Evolutionary conservation across 805 yeast species (phyloP).

Genomic region (Barnettozyma sp.): DNA sequence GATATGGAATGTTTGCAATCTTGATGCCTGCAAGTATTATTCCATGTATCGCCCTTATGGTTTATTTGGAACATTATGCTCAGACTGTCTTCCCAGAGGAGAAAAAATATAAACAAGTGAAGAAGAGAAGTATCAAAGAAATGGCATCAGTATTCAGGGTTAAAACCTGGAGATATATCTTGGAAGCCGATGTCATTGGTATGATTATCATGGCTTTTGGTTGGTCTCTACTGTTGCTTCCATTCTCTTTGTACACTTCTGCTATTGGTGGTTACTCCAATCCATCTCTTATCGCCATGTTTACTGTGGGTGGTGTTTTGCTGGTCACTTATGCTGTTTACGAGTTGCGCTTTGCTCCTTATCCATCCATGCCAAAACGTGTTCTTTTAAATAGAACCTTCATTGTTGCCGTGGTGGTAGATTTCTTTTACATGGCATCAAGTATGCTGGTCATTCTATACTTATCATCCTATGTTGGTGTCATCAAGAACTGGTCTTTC

Average conservation of each 20-base stretch:
- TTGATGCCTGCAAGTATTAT: conserved; percentile 35
- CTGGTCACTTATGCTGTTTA: conserved; percentile 30
- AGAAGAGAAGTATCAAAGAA: conserved; percentile 2
- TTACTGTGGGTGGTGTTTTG: conserved; percentile 33
- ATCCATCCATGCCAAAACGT: conserved; percentile 33
- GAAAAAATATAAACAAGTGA: conserved; percentile 1
- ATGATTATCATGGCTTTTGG: conserved; percentile 33
- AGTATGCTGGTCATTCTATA: conserved; percentile 22
- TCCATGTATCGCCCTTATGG: conserved; percentile 30
- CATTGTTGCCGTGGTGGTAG: conserved; percentile 29
- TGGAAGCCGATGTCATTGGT: conserved; percentile 36
- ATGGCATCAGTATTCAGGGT: too few relatives aligned
- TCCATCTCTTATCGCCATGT: conserved; percentile 39
- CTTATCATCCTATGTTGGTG: conserved; percentile 29
- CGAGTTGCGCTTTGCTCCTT: conserved; percentile 32
- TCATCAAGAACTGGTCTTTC: conserved; percentile 25
- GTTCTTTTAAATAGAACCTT: conserved; percentile 33
- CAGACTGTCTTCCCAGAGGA: conserved; percentile 11
- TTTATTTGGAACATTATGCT: conserved; percentile 29
- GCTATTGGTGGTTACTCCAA: conserved; percentile 31
- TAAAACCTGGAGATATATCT: conserved; percentile 13
- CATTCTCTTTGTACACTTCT: conserved; percentile 30
- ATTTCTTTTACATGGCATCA: conserved; percentile 19
- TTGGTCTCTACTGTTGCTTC: conserved; percentile 33
- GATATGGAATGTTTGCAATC: conserved; percentile 43